Evolutionary conservation across 2,329 filamentous ascomycete species (phyloP), one percentile per base, ranked within the genome.

Genomic region (Trichoderma guizhouense): DNA sequence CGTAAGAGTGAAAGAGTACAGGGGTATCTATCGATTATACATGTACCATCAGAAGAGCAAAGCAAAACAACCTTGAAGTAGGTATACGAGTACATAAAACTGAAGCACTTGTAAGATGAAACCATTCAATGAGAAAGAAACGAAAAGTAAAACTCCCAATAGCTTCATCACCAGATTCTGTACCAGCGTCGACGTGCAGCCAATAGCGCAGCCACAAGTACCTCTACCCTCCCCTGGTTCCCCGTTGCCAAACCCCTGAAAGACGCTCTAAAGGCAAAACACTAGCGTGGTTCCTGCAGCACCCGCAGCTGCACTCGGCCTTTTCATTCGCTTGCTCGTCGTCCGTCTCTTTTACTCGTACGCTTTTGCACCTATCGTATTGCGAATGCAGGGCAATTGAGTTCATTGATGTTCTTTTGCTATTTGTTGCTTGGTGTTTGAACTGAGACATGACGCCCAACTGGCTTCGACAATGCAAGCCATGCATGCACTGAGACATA

Each of bases 261-360:
- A 30, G 28, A 24, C 24, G n/a, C 32, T 39, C 21, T 51, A 24
- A 62, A 71, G 7, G 6, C 68, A 62, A 72, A 72, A 72, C 71
- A 71, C 71, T 72, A 72, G 71, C 71, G 39, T 55, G 57, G 71
- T 72, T 72, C 71, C 71, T 72, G 71, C 71, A 72, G 71, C 39
- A 67, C 61, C 21, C 66, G 51, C 66, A 64, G 24, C 36, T 66
- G 34, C 68, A 51, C 53, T 34, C 51, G 51, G 61, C 53, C 43
- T 61, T 51, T 53, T 72, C 58, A 72, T 69, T 65, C 71, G 64
- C 60, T 12, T 47, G n/a, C 9, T 34, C 2, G 26, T 57, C 15
- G 57, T 26, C 53, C 53, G 28, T 57, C 36, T 32, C 32, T 61
- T 53, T 11, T 24, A n/a, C n/a, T n/a, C n/a, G n/a, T n/a, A 30